Percentiles rank a stretch among this genome's conserved stretches.
phyloP scores from a whole-genome alignment of 768 basidiomycete species.

The Lentinula lateritia region DNA sequence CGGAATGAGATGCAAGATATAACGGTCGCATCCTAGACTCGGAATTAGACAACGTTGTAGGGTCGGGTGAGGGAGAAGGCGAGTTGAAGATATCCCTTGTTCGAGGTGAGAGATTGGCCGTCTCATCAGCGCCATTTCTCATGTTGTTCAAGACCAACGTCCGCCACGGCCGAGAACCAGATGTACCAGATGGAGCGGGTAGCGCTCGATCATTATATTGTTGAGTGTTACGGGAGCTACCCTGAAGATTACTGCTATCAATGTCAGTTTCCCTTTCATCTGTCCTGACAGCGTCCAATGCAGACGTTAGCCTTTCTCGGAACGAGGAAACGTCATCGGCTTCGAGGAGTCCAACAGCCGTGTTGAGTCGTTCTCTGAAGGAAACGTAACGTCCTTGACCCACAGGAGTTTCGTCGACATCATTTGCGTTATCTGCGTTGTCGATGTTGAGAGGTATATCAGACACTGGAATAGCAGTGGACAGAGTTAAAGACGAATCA shows the following conservation, averaged over 20 bases:
- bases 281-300: slow-evolving; percentile 2
- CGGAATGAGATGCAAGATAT: background rate
- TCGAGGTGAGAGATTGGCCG: background rate
- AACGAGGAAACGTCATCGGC: slow-evolving; percentile 1
- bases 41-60: background rate
- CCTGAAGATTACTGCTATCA: background rate
- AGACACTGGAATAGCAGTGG: background rate
- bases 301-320: slow-evolving; percentile 1
- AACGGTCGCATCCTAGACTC: background rate
- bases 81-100: background rate
- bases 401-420: background rate
- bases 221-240: background rate
- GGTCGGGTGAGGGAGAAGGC: background rate
- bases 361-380: slow-evolving; percentile 6
- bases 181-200: background rate
- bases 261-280: background rate
- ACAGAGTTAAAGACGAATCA: background rate
- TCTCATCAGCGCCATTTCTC: background rate
- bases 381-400: background rate
- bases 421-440: background rate
- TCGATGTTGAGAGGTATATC: background rate
- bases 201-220: background rate
- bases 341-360: slow-evolving; percentile 1
- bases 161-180: background rate
- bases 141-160: background rate